phyloP scores from a whole-genome alignment of 2,329 filamentous ascomycete species.

The Metarhizium humberi region DNA sequence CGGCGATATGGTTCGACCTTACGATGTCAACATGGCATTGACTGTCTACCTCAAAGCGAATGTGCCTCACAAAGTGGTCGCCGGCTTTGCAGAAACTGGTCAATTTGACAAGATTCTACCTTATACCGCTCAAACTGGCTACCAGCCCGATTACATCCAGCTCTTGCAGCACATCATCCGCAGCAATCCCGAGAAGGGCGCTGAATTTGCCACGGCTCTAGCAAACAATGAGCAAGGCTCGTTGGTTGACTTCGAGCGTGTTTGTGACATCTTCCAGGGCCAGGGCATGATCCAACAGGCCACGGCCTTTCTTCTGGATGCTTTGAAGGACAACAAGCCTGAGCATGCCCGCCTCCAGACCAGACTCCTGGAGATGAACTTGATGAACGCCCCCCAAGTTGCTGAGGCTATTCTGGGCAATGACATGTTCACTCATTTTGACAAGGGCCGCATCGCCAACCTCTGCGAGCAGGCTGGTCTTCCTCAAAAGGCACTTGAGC shows the following conservation, averaged over 20 bases:
- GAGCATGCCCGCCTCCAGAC: constrained; percentile 94
- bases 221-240: constrained; percentile 83
- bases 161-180: constrained; percentile 85
- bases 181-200: constrained; percentile 84
- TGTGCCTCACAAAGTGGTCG: constrained; percentile 86
- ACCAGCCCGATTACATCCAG: constrained; percentile 90
- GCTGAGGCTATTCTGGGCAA: constrained; percentile 96
- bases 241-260: constrained; percentile 84
- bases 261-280: constrained; percentile 95
- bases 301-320: constrained; percentile 95
- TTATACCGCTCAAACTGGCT: constrained; percentile 76
- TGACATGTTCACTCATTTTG: constrained; percentile 97
- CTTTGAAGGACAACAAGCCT: constrained; percentile 86
- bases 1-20: constrained; percentile 83
- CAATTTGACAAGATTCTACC: constrained; percentile 96
- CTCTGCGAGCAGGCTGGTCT: constrained; percentile 92
- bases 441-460: constrained; percentile 78
- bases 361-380: constrained; percentile 92
- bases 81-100: constrained; percentile 87
- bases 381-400: constrained; percentile 92
- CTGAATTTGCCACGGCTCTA: constrained; percentile 87
- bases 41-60: constrained; percentile 87
- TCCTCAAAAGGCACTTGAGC: constrained; percentile 78
- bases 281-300: constrained; percentile 97
- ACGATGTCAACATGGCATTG: constrained; percentile 82